phyloP scores from a whole-genome alignment of 495 filamentous ascomycete species.

The Hypoxylon cercidicola region DNA sequence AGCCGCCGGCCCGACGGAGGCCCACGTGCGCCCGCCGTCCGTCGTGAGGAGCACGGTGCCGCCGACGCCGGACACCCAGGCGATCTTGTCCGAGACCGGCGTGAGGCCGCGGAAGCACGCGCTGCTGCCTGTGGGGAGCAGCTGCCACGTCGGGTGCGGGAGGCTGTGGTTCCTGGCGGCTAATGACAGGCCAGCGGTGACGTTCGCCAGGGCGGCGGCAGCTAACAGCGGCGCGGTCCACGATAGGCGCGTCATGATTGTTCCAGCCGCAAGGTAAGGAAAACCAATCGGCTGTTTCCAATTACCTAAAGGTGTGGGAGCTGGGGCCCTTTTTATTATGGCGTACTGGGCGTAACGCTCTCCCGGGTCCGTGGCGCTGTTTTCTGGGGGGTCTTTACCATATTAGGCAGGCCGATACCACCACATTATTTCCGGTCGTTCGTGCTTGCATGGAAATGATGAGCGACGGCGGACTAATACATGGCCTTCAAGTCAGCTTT shows the following conservation, averaged over 20 bases:
- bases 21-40: conserved; percentile 34
- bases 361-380: conserved; percentile 23
- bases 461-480: too few species aligned
- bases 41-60: conserved; percentile 33
- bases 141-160: conserved; percentile 20
- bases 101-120: conserved; percentile 34
- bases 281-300: not conserved
- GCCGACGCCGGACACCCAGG: conserved; percentile 30
- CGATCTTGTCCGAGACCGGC: conserved; percentile 28
- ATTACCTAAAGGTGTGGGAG: not conserved
- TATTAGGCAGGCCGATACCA: conserved; percentile 26
- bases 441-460: too few species aligned
- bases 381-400: conserved; percentile 10
- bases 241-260: conserved; percentile 23
- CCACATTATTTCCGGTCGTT: conserved; percentile 2
- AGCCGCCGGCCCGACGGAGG: conserved; percentile 36
- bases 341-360: conserved; percentile 11
- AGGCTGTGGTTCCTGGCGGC: not conserved
- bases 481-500: too few species aligned
- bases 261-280: not conserved
- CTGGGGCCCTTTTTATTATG: conserved; percentile 12
- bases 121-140: conserved; percentile 19
- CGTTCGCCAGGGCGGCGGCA: not conserved
- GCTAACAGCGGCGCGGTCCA: conserved; percentile 1
- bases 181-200: conserved; percentile 5